Evolutionary conservation across 805 yeast genomes (phyloP), one percentile per base, ranked within the genome.

Genomic region (Nakazawaea populi): DNA sequence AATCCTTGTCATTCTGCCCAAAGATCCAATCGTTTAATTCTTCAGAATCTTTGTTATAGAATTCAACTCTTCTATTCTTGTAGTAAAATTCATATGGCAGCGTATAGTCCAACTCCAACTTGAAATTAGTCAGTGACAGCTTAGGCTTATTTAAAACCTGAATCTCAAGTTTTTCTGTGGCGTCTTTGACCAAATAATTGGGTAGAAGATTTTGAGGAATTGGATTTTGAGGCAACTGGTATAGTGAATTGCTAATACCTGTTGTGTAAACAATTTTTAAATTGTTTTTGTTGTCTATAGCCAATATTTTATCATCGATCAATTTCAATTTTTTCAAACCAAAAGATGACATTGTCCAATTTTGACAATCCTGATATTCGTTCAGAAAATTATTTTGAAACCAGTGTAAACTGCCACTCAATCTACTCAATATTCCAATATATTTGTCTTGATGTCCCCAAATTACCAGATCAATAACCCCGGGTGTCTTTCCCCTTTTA

Each of bases 391-490:
- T 74, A 53, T 74, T 76, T 48, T 73, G 73, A 60, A 77, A 84
- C 75, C 84, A 81, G 58, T 84, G 89, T 18, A 85, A 63, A 1
- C 86, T 75, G 0, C 89, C 89, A 11, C 77, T 70, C 4, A 71
- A 63, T 49, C 70, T 68, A 29, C 84, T 83, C 14, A 81, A 69
- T 41, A 83, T 66, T 0, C 83, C 79, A 53, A 83, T 58, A 10
- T 70, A 69, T 4, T 58, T 54, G 44, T 76, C 74, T 46, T 70
- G 70, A 6, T 67, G 64, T 37, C 71, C 72, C 89, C 90, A 85
- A 29, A 74, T 60, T 4, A 83, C 64, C 18, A 76, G 72, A 35
- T 69, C 67, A 27, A 83, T 73, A 1, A 70, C 60, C 0, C 87
- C 79, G 6, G 82, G 73, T 1, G 87, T 82, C 57, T 79, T 81